phyloP scores from a whole-genome alignment of 2,329 filamentous ascomycete genomes.

The Neofusicoccum umdonicola region DNA sequence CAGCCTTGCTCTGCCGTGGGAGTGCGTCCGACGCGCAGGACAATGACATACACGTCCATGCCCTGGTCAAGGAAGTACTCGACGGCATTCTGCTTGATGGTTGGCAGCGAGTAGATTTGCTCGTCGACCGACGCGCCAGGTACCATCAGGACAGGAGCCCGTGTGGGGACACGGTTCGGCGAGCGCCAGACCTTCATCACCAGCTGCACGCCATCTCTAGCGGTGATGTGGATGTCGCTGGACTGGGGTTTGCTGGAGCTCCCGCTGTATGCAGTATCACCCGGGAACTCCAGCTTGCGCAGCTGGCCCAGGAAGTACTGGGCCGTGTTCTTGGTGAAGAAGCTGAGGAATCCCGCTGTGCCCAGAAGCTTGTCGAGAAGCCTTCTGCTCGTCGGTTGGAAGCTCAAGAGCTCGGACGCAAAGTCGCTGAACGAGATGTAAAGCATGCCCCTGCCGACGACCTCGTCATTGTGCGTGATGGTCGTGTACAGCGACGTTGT shows the following conservation, averaged over 20 bases:
- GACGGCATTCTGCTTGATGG: constrained; percentile 61
- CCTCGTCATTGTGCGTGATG: constrained; percentile 45
- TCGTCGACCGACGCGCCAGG: constrained; percentile 63
- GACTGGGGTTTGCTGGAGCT: constrained; percentile 53
- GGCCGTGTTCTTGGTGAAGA: constrained; percentile 56
- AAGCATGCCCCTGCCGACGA: constrained; percentile 60
- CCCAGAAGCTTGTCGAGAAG: background rate
- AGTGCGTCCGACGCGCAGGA: constrained; percentile 58
- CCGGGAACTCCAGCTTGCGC: constrained; percentile 54
- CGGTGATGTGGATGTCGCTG: constrained; percentile 44
- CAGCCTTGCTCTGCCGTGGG: constrained; percentile 52
- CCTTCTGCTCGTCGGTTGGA: background rate
- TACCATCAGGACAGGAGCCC: constrained; percentile 56
- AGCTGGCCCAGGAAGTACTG: constrained; percentile 56
- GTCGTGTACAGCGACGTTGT: constrained; percentile 63
- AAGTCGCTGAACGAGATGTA: constrained; percentile 56
- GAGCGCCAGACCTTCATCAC: constrained; percentile 21
- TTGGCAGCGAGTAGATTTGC: constrained; percentile 61
- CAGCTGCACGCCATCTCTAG: constrained; percentile 53
- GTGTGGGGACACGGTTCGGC: background rate
- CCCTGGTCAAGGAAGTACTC: constrained; percentile 62
- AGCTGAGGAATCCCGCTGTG: constrained; percentile 50
- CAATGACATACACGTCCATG: constrained; percentile 58
- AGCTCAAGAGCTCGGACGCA: constrained; percentile 53
- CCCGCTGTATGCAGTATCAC: constrained; percentile 41